Evolutionary conservation across 148 eudicot genomes (phyloP).

Genomic region (Vaccinium myrtillus): DNA sequence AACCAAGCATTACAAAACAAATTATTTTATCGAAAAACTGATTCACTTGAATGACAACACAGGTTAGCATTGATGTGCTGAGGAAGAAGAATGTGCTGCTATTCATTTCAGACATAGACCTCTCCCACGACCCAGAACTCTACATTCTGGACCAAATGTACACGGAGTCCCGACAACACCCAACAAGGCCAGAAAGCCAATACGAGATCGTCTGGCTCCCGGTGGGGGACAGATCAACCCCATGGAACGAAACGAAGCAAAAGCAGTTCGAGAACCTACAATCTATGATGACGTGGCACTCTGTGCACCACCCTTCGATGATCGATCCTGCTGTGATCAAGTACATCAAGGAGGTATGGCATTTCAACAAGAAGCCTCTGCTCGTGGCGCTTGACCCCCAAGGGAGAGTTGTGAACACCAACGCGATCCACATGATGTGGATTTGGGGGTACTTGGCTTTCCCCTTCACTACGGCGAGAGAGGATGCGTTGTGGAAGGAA

Average conservation of each 20-base stretch:
- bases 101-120: constrained; percentile 72
- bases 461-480: constrained; percentile 66
- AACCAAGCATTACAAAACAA: not conserved
- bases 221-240: constrained; percentile 42
- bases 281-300: constrained; percentile 75
- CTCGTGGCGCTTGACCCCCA: constrained; percentile 77
- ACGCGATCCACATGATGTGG: constrained; percentile 82
- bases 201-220: constrained; percentile 92
- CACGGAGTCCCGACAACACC: constrained; percentile 31
- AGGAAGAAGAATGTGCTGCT: constrained; percentile 64
- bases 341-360: constrained; percentile 82
- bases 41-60: constrained; percentile 27
- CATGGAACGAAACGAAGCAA: constrained; percentile 57
- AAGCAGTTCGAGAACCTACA: constrained; percentile 46
- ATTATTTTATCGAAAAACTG: not conserved
- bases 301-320: constrained; percentile 45
- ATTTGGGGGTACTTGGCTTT: constrained; percentile 79
- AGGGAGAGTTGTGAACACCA: constrained; percentile 61
- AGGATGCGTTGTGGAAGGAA: constrained; percentile 67
- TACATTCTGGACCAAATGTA: constrained; percentile 49
- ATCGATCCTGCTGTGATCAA: constrained; percentile 64
- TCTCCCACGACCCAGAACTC: constrained; percentile 32
- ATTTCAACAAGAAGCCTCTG: constrained; percentile 53
- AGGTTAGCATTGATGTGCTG: constrained; percentile 72
- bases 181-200: constrained; percentile 33